Evolutionary conservation across 176 grass and related monocot genomes (phyloP), one percentile per base, ranked within the genome.

Genomic region (Zoysia japonica): DNA sequence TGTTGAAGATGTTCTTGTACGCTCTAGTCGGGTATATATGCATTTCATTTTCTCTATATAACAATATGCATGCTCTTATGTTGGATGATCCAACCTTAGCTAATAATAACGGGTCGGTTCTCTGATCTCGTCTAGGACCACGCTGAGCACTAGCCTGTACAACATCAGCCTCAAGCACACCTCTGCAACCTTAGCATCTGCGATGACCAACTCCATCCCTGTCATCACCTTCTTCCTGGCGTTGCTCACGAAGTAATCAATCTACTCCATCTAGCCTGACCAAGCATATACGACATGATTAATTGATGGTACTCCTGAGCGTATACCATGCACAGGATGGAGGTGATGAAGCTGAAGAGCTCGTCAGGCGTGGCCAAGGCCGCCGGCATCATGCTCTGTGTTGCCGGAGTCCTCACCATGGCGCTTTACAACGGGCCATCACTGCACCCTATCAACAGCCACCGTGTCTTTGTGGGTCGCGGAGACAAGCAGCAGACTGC

Each of bases 191-290:
- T 71, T 86, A 42, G 78, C 76, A 0, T 90, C 88, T 1, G 91
- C 91, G 17, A 78, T 61, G 0, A 53, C 50, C 52, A 90, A 84
- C 65, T 82, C 80, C 0, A 47, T 88, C 12, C 91, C 91, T 3
- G 88, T 78, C 2, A 68, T 90, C 61, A 93, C 91, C 62, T 93
- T 93, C 88, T 90, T 88, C 51, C 72, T 93, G 37, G 88, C 91
- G 12, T 35, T 93, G 65, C 80, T 93, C 3, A 43, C 90, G 17
- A 75, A 85, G 89, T 51, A 51, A 51, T 51, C 49, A 51, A 51
- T 12, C 49, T 13, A 51, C 3, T 13, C 28, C 28, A 51, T 13
- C 2, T 51, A 51, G 49, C 49, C 0, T 51, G 49, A 51, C 49
- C 47, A 49, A 49, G 47, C 9, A 49, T 49, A 49, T 28, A 28